Evolutionary conservation across 495 filamentous ascomycete genomes (phyloP).

Genomic region (Hypoxylon rickii): DNA sequence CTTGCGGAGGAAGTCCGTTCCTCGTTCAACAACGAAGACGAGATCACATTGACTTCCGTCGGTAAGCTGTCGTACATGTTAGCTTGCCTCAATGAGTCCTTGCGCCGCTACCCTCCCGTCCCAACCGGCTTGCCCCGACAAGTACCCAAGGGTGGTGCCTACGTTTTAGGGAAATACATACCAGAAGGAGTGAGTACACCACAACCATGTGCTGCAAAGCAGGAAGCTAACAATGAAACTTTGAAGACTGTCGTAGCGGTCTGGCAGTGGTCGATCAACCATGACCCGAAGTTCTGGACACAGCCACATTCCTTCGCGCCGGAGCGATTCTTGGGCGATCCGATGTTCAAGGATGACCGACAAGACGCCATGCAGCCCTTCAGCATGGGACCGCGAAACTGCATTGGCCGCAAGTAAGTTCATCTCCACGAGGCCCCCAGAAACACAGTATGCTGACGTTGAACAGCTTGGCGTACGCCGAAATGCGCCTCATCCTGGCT

Average conservation of each 20-base stretch:
- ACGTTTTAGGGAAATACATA: conserved; percentile 50
- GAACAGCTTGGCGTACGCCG: conserved; percentile 52
- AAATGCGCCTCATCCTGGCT: conserved; percentile 56
- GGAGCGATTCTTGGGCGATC: conserved; percentile 53
- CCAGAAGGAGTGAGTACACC: conserved; percentile 42
- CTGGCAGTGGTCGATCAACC: conserved; percentile 53
- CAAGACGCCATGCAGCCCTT: conserved; percentile 57
- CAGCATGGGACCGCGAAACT: conserved; percentile 56
- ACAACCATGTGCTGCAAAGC: neutral
- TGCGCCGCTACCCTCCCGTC: conserved; percentile 57
- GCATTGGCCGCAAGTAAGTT: conserved; percentile 60
- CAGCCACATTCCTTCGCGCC: conserved; percentile 54
- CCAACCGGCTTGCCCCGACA: conserved; percentile 51
- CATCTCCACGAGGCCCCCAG: neutral
- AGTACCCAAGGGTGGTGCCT: conserved; percentile 48
- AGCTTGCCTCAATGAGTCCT: conserved; percentile 54
- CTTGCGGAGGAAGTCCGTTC: conserved; percentile 51
- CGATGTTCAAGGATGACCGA: conserved; percentile 49
- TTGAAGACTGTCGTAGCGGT: conserved; percentile 56
- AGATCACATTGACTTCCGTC: conserved; percentile 53
- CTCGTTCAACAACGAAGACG: conserved; percentile 45
- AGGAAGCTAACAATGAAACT: conserved; percentile 1
- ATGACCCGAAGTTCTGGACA: conserved; percentile 46
- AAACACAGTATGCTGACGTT: conserved; percentile 7
- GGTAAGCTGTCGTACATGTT: conserved; percentile 52